Evolutionary conservation across 352 stramenopile species (phyloP), one percentile per base, ranked within the genome.

Genomic region (Globisporangium middletonii): DNA sequence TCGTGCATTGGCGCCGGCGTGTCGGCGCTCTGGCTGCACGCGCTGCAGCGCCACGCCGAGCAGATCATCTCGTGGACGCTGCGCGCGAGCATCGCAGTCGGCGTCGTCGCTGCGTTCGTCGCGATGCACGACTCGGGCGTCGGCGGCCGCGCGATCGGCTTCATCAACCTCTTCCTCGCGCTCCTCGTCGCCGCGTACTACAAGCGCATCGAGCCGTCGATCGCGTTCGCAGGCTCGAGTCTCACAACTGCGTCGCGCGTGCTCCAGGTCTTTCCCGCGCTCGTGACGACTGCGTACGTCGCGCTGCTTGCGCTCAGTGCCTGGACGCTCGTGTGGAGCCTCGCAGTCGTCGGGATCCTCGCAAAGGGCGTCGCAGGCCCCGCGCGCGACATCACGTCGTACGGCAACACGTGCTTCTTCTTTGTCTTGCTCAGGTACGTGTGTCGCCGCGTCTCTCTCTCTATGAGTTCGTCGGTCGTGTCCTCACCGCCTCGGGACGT

Each of bases 351-450:
- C 15, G 86, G 86, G 9, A 72, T 94, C 6, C 67, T 91, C 13
- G 73, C 76, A 12, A 89, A 83, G 50, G 72, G 76, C 19, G 64
- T 86, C 12, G 53, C 48, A 5, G 63, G 50, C 16, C 33, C 67
- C 27, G 62, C 77, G 12, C 74, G 84, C n/a, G 81, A 92, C 57
- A 67, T 69, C 6, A 85, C 62, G 30, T 83, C 68, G 5, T 83
- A 81, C 54, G 72, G 79, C n/a, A 91, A 94, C 55, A 65, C 75
- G 15, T 77, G 69, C 50, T 88, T 92, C 50, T 94, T 95, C 66
- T 88, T 93, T 57, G 86, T 95, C 67, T 66, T 95, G 19, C 65
- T 95, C 12, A 95, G 85, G 85, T 93, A 65, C 5, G 46, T 41
- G 7, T 43, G 2, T 28, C 33, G 33, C 7, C 4, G 33, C 12